phyloP scores from a whole-genome alignment of 2,329 filamentous ascomycete species.

The Paracorniculantispora psalliotae region DNA sequence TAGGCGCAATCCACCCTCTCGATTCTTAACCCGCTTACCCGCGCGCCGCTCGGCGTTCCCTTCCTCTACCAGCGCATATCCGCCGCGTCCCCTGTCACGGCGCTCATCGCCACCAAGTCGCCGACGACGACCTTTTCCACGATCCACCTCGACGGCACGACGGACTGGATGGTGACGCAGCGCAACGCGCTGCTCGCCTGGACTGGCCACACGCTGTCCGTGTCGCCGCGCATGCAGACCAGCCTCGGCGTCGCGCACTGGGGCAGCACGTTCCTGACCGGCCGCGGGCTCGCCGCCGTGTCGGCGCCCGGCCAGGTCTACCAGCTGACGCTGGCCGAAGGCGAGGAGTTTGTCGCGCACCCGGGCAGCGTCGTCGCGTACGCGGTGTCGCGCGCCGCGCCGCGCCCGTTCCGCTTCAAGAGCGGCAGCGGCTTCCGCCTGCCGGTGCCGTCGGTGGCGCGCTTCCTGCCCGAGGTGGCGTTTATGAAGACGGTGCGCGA shows the following conservation, averaged over 20 bases:
- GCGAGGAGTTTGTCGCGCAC: slow-evolving; percentile 87
- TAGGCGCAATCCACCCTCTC: slow-evolving; percentile 87
- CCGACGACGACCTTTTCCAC: slow-evolving; percentile 81
- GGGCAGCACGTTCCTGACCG: slow-evolving; percentile 86
- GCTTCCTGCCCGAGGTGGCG: slow-evolving; percentile 62
- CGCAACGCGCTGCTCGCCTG: slow-evolving; percentile 87
- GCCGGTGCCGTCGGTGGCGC: slow-evolving; percentile 67
- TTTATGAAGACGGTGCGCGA: slow-evolving; percentile 70
- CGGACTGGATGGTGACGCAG: slow-evolving; percentile 92
- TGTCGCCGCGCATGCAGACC: slow-evolving; percentile 70
- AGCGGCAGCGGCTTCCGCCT: slow-evolving; percentile 68
- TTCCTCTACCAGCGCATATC: slow-evolving; percentile 93
- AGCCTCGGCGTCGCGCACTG: slow-evolving; percentile 77
- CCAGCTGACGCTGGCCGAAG: slow-evolving; percentile 71
- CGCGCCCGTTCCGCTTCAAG: slow-evolving; percentile 82
- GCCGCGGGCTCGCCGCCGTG: slow-evolving; percentile 79
- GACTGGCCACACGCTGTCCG: slow-evolving; percentile 81
- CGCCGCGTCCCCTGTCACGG: slow-evolving; percentile 81
- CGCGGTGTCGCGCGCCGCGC: slow-evolving; percentile 66
- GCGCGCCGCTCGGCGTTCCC: slow-evolving; percentile 77
- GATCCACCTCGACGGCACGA: slow-evolving; percentile 84
- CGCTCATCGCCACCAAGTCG: slow-evolving; percentile 82
- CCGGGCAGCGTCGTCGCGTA: slow-evolving; percentile 92
- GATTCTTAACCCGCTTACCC: slow-evolving; percentile 74
- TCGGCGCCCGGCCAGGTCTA: slow-evolving; percentile 87